Evolutionary conservation across 139 green algal species (phyloP).

Genomic region (Edaphochlamys debaryana): DNA sequence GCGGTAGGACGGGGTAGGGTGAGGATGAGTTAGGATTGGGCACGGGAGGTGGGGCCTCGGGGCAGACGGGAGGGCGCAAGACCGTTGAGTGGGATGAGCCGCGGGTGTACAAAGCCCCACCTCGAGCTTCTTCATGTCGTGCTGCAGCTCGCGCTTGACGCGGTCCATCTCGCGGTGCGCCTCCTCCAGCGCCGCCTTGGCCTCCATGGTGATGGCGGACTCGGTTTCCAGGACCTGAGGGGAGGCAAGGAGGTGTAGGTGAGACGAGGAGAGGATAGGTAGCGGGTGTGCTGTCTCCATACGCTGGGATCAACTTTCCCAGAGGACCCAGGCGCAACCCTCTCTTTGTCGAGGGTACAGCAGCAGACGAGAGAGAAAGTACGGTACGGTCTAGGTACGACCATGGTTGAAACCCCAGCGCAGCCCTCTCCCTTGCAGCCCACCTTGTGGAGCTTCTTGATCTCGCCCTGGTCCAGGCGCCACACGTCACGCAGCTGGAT

Average conservation of each 20-base stretch:
- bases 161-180: conserved; percentile 58
- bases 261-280: background rate
- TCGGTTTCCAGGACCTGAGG: conserved; percentile 60
- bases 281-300: background rate
- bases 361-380: too few relatives aligned
- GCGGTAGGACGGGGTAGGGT: too few relatives aligned
- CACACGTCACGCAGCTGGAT: conserved; percentile 59
- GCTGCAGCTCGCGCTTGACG: conserved; percentile 50
- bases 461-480: conserved; percentile 55
- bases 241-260: background rate
- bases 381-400: too few relatives aligned
- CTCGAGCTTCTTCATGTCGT: conserved; percentile 46
- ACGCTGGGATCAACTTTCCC: too few relatives aligned
- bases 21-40: too few relatives aligned
- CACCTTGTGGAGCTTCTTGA: conserved; percentile 61
- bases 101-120: background rate
- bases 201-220: conserved; percentile 50
- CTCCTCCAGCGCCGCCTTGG: conserved; percentile 56
- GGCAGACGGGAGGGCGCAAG: too few relatives aligned
- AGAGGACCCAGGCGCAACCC: too few relatives aligned
- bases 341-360: too few relatives aligned
- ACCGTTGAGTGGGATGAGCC: too few relatives aligned
- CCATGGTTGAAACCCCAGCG: too few relatives aligned
- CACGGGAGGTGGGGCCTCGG: background rate
- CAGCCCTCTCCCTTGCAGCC: background rate